Conservation (phyloP, 257 asterid species). For the Solanum dulcamara region DNA sequence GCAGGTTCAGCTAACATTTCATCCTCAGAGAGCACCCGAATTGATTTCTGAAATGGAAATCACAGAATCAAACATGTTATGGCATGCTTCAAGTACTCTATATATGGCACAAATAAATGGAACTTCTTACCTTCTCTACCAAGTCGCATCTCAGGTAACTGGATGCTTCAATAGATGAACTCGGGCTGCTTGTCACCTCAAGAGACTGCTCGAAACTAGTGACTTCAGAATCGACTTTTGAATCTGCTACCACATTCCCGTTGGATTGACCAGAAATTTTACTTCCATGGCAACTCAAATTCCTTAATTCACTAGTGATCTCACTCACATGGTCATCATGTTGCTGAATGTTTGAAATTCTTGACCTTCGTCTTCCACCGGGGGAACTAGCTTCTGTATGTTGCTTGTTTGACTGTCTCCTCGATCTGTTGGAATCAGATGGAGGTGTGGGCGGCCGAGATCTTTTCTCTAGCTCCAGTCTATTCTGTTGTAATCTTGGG, state of each 20-base stretch:
- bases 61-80: neutral
- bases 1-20: constrained; percentile 37
- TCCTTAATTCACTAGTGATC: constrained; percentile 24
- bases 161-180: constrained; percentile 20
- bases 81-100: neutral
- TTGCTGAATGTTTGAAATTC: constrained; percentile 22
- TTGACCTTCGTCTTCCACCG: constrained; percentile 64
- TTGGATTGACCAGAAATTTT: constrained; percentile 29
- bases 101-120: neutral
- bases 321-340: constrained; percentile 39
- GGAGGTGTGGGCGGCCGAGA: constrained; percentile 63
- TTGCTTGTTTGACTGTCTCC: constrained; percentile 49
- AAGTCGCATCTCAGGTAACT: constrained; percentile 10
- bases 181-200: constrained; percentile 13
- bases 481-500: constrained; percentile 71
- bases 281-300: constrained; percentile 15
- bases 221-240: constrained; percentile 25
- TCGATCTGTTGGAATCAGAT: constrained; percentile 44
- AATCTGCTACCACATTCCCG: constrained; percentile 13
- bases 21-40: constrained; percentile 23
- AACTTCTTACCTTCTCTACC: constrained; percentile 31
- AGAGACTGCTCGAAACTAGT: constrained; percentile 25
- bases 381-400: constrained; percentile 49
- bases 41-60: constrained; percentile 43
- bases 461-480: constrained; percentile 50